Evolutionary conservation across 352 stramenopile genomes (phyloP), one percentile per base, ranked within the genome.

Genomic region (Globisporangium nodosum): DNA sequence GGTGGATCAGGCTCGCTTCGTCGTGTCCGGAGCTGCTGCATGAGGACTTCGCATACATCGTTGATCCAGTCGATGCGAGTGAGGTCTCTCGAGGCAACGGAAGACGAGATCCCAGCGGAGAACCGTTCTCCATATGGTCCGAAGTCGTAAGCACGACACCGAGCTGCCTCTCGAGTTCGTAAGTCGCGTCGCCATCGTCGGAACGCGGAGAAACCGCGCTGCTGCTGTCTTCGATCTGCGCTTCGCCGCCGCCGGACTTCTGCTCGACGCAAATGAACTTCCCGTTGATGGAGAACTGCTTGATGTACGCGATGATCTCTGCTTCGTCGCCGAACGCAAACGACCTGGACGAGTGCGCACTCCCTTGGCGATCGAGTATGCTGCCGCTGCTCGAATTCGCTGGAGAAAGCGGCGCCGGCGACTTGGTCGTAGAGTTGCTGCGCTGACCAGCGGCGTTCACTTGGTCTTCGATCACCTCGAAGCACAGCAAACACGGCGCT

Each of bases 391-490:
- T 46, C 16, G 39, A 49, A 51, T 20, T 39, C 16, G 43, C 42
- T 47, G 62, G n/a, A 12, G 49, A 42, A 58, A 61, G 12, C 42
- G 39, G 24, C 15, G 12, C 9, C 2, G 49, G 49, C 56, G 40
- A 16, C 42, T 63, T 63, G 13, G 47, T 11, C 0, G 50, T 63
- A n/a, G 58, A 52, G 3, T 18, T 43, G 39, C 42, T 54, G 11
- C 77, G 73, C 15, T 88, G 73, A 2, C 73, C 73, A 11, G 69
- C 71, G 47, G 70, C 77, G 52, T 89, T 89, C 3, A 84, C 71
- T 56, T 82, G 70, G n/a, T 91, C 81, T 61, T 89, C 69, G 39
- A 92, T 82, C 35, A 90, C 82, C 55, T 92, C 82, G 49, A 92
- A 92, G 57, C 78, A 90, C 15, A 92, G 54, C 58, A 92, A 56